These are phyloP conservation scores for Russula virescens DNA, from an alignment of 768 basidiomycete genomes.

Conservation along the genomic window DNA sequence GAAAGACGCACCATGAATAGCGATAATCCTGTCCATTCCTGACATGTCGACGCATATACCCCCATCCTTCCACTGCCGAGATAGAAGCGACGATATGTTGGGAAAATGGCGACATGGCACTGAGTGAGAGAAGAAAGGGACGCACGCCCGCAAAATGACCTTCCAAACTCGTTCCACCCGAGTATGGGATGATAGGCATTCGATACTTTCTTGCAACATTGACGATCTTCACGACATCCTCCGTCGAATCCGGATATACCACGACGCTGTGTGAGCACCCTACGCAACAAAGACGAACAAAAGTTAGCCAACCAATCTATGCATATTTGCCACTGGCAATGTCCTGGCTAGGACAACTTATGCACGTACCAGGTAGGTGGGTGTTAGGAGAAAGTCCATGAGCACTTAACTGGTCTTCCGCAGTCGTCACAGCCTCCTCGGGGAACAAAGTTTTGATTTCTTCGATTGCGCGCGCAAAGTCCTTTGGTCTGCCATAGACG, in stretches of 20 bases:
- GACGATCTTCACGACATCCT: conserved; percentile 77
- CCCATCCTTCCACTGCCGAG: conserved; percentile 32
- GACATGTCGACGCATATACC: conserved; percentile 80
- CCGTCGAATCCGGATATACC: conserved; percentile 61
- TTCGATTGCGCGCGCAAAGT: conserved; percentile 28
- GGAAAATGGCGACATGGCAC: not conserved
- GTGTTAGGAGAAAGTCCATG: conserved; percentile 29
- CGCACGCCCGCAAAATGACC: conserved; percentile 66
- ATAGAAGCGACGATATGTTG: not conserved
- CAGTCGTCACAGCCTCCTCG: conserved; percentile 22
- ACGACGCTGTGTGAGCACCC: conserved; percentile 51
- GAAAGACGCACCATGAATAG: conserved; percentile 54
- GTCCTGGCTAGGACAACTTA: not conserved
- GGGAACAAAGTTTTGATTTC: conserved; percentile 24
- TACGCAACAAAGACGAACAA: conserved; percentile 17
- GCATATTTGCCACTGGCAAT: no score
- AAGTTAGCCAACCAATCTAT: not conserved
- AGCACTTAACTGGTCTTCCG: conserved; percentile 23
- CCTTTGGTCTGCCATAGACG: conserved; percentile 27
- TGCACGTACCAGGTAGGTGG: conserved; percentile 24
- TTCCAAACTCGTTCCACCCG: conserved; percentile 78
- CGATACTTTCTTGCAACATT: conserved; percentile 66
- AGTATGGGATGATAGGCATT: conserved; percentile 75
- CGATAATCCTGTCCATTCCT: conserved; percentile 71
- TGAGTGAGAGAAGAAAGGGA: conserved; percentile 7